Base-by-base conservation (phyloP, 2,329 filamentous ascomycete genomes). In the Apiospora pterosperma region DNA sequence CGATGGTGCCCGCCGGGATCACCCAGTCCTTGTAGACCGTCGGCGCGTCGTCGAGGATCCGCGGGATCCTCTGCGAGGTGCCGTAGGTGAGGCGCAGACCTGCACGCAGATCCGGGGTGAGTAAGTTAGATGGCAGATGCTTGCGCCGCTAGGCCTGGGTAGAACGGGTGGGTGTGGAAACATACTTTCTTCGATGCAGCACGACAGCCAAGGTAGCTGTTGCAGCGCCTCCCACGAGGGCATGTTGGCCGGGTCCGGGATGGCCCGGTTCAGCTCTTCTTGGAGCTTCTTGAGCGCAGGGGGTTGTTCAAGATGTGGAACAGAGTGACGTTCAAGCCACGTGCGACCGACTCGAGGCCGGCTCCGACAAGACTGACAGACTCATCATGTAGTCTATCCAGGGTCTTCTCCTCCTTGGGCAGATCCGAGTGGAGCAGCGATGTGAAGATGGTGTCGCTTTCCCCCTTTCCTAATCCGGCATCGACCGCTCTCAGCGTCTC, bases 191-290 rank as follows among this genome's bases (percentile, higher is more conserved):
- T 67, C 62, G 44, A 77, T 70, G n/a, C 70, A 62, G 2, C 74
- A 73, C 1, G 64, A 64, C 2, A 78, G 69, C 42, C 70, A 74
- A 3, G 69, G 67, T 4, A 74, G 67, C 34, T 69, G 68, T 62
- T 72, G 70, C 4, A 73, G 64, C 28, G 68, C 36, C n/a, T 25
- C 34, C 61, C 60, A 69, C 34, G 52, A 23, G 2, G 58, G 63
- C 5, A 67, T 65, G 4, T 36, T 23, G 52, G 48, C 69, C 12
- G 64, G 67, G 31, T 68, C 63, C 2, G 68, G 68, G 16, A 69
- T 68, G 4, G 62, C 66, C 12, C 48, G 61, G 2, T 34, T 61
- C 1, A 69, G 65, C 48, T 69, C 68, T 4, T 42, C 62, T 39
- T 44, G n/a, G 3, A 69, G 61, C 25, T 59, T 59, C 31, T 39